Base-by-base conservation (phyloP, 805 yeast genomes). In the Candida morakotiae region DNA sequence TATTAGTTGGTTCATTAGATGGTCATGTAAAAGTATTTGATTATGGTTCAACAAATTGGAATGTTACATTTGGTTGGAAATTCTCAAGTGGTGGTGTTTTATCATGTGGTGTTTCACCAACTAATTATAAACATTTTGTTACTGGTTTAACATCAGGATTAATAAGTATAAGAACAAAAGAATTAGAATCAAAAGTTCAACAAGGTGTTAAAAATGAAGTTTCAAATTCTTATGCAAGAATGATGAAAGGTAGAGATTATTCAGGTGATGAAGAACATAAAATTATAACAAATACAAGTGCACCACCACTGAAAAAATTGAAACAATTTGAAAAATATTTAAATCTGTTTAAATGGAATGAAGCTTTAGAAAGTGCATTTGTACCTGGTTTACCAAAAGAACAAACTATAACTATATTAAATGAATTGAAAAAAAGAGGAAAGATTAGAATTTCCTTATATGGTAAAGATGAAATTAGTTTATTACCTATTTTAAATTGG, bases 11-110 rank as follows among this genome's bases (percentile, higher is more conserved):
- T 13, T 88, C 97, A 0, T 69, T 93, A 40, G 98, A 93, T 62
- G 98, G 98, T 15, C 98, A 93, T 60, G 96, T 93, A 42, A 93
- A 93, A 61, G 89, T 89, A 31, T 87, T 91, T 57, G 97, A 89
- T 59, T 77, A 86, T 26, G 63, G 75, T 19, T 74, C 82, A 16
- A 54, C 75, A 28, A 74, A 77, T 49, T 89, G 91, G 87, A 84
- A 83, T 43, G 96, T 91, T 43, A 86, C 83, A 57, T 91, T 88
- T 56, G 97, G 97, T 34, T 91, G 98, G 97, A 91, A 89, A 62
- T 91, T 85, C 55, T 96, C 96, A 24, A 55, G 64, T 36, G 87
- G 91, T 17, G 95, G 95, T 27, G 96, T 93, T 0, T 68, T 93
- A 48, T 72, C 87, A 50, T 81, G 95, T 56, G 98, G 89, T 10